Evolutionary conservation across 352 stramenopile species (phyloP).

Genomic region (Pythium aristosporum): DNA sequence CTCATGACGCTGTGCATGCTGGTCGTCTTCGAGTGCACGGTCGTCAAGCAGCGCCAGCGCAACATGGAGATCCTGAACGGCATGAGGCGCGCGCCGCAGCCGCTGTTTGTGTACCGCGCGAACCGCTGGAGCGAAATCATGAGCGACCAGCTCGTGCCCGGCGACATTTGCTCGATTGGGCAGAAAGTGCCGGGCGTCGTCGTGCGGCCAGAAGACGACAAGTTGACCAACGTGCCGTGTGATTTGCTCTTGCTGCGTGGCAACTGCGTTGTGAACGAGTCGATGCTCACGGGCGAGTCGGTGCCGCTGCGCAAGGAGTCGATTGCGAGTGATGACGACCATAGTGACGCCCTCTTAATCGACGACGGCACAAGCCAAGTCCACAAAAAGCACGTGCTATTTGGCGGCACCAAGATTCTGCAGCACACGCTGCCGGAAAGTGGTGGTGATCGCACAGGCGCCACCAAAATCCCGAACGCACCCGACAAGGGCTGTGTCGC

Average conservation of each 20-base stretch:
- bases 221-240: conserved; percentile 62
- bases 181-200: conserved; percentile 31
- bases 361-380: conserved; percentile 34
- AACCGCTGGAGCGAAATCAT: conserved; percentile 61
- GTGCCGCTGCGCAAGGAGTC: conserved; percentile 92
- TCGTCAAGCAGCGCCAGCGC: conserved; percentile 90
- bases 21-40: conserved; percentile 93
- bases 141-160: conserved; percentile 74
- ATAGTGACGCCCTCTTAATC: conserved; percentile 15
- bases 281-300: conserved; percentile 95
- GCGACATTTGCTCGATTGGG: conserved; percentile 84
- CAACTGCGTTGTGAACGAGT: conserved; percentile 94
- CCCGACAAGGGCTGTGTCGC: conserved; percentile 87
- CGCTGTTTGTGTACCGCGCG: conserved; percentile 79
- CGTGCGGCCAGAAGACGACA: conserved; percentile 19
- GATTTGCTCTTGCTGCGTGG: conserved; percentile 92
- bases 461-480: conserved; percentile 28
- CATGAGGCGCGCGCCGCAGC: conserved; percentile 68
- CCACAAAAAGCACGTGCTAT: conserved; percentile 74
- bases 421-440: conserved; percentile 30
- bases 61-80: conserved; percentile 87
- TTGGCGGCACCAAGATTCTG: conserved; percentile 65
- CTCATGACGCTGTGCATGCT: conserved; percentile 95
- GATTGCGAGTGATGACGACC: conserved; percentile 17
- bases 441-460: background rate